phyloP scores from a whole-genome alignment of 2,329 filamentous ascomycete species.

The Pseudogymnoascus sp. region DNA sequence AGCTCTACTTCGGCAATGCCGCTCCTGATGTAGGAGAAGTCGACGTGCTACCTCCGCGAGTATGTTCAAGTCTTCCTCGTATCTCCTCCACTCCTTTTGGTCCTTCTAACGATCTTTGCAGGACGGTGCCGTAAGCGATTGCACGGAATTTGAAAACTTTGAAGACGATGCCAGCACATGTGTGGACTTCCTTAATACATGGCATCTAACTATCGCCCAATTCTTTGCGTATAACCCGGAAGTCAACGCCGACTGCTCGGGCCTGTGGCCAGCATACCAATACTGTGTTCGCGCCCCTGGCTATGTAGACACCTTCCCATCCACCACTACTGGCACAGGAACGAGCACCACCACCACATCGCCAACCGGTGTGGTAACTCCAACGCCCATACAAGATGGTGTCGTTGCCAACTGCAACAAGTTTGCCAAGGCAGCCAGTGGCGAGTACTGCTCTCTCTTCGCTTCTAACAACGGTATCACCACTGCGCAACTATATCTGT shows the following conservation, averaged over 20 bases:
- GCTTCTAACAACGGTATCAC: conserved; percentile 22
- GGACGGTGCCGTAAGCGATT: not conserved
- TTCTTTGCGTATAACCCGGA: conserved; percentile 18
- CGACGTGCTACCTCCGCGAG: not conserved
- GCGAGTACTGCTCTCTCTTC: conserved; percentile 23
- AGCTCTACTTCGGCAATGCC: not conserved
- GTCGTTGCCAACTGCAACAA: conserved; percentile 24
- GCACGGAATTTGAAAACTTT: not conserved
- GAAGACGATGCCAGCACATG: not conserved
- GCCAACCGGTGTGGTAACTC: conserved; percentile 10
- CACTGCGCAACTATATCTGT: conserved; percentile 23
- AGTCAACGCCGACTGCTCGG: conserved; percentile 17
- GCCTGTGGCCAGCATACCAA: conserved; percentile 15
- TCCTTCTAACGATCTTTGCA: not conserved
- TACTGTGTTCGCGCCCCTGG: conserved; percentile 11
- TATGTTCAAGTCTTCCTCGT: not conserved
- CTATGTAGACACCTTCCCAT: not conserved
- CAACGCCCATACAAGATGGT: conserved; percentile 25
- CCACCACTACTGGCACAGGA: not conserved
- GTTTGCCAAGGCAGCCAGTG: conserved; percentile 21
- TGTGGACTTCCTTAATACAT: not conserved
- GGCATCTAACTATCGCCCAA: conserved; percentile 17
- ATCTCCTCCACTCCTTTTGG: not conserved
- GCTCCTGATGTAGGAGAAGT: not conserved
- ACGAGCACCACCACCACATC: conserved; percentile 15